A percentile compares a stretch with the other conserved stretches of the same genome.
phyloP scores from a whole-genome alignment of 2,329 filamentous ascomycete species.

The Aplosporella prunicola region DNA sequence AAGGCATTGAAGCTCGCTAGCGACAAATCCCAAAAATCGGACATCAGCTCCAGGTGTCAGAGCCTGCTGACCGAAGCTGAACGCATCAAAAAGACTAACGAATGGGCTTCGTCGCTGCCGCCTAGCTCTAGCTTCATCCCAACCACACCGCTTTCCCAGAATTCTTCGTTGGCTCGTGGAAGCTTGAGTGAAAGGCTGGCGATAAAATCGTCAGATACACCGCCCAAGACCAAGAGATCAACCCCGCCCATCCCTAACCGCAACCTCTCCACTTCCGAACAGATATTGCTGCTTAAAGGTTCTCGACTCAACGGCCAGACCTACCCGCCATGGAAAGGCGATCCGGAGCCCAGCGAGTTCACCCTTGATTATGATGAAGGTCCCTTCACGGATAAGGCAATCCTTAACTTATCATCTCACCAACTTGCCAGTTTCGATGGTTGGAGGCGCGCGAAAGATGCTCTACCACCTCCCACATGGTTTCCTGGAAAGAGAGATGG shows the following conservation, averaged over 20 bases:
- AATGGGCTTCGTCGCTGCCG: slow-evolving; percentile 16
- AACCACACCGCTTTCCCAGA: background rate
- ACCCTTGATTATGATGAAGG: slow-evolving; percentile 38
- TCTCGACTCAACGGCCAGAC: slow-evolving; percentile 73
- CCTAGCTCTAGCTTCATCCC: background rate
- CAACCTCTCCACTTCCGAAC: slow-evolving; percentile 56
- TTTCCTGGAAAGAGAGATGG: slow-evolving; percentile 20
- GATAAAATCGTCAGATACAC: background rate
- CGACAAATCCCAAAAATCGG: slow-evolving; percentile 53
- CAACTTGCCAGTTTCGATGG: slow-evolving; percentile 70
- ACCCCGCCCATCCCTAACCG: slow-evolving; percentile 39
- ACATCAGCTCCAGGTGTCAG: slow-evolving; percentile 59
- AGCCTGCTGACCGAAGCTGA: slow-evolving; percentile 65
- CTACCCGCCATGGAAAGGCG: slow-evolving; percentile 74
- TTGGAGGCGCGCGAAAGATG: slow-evolving; percentile 70
- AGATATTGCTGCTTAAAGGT: slow-evolving; percentile 65
- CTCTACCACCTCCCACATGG: slow-evolving; percentile 44
- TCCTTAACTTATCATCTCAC: slow-evolving; percentile 61
- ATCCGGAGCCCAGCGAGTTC: slow-evolving; percentile 56
- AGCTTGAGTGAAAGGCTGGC: too few species aligned
- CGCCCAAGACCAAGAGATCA: background rate
- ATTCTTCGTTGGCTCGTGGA: background rate
- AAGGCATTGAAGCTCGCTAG: slow-evolving; percentile 55
- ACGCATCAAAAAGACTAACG: slow-evolving; percentile 51
- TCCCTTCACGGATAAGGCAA: slow-evolving; percentile 60